Evolutionary conservation across 305 asterid genomes (phyloP), one percentile per base, ranked within the genome.

Genomic region (Solanum hybrid): DNA sequence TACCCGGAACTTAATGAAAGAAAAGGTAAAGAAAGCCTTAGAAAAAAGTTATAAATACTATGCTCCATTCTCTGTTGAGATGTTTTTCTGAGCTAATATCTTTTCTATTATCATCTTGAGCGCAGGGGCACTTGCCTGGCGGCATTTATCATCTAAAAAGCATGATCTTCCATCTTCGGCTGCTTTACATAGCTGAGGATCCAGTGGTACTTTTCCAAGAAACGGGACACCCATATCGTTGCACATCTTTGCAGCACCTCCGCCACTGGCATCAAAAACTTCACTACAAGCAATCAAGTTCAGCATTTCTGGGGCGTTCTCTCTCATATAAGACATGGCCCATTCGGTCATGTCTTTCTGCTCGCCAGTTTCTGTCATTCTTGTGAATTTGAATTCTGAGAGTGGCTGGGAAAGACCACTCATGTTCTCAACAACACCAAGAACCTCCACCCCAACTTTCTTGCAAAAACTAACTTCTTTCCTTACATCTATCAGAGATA

Each of bases 351-450:
- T 86, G 87, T 96, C 98, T 85, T 88, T 90, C 45, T 91, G 94
- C 80, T 93, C 97, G 5, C 98, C 98, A 0, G 87, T 66, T 66
- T 92, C 94, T 0, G 93, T 84, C 56, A 81, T 72, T 27, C 87
- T 93, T 90, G 92, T n/a, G 92, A 94, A 97, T 90, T 88, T 95
- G 71, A 97, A 89, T 17, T 95, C 96, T 4, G 96, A 85, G 85
- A 96, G 51, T 2, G 95, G 92, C 73, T 96, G 98, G 91, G 94
- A 90, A 89, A 97, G 91, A 40, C 98, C 98, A 89, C 99, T 97
- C 99, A 94, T 96, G 89, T 97, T 97, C 93, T 97, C 99, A 7
- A 97, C 98, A 37, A 97, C 96, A 13, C 99, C 98, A 31, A 97
- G 96, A 85, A 97, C 95, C 4, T 86, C 92, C 7, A 97, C 79